These are phyloP conservation scores for Nidularia sp. DNA, from an alignment of 768 basidiomycete genomes.

Conservation along the genomic window DNA sequence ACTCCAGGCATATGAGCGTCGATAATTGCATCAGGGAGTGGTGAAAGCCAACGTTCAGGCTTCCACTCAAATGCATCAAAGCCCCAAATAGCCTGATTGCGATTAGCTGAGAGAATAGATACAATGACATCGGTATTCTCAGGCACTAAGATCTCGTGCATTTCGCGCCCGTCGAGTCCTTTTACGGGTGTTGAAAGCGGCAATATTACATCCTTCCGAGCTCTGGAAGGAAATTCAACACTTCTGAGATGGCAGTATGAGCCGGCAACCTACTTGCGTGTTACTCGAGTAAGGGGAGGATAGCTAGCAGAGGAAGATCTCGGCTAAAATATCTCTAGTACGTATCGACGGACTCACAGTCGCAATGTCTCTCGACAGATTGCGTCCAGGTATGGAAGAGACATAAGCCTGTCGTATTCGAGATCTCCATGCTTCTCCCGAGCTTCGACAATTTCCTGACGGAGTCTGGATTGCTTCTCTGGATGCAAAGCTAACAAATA, in stretches of 20 bases:
- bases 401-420: constrained; percentile 29
- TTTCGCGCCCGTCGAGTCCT: constrained; percentile 19
- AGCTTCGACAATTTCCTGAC: constrained; percentile 27
- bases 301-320: constrained; percentile 7
- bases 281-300: constrained; percentile 16
- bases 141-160: constrained; percentile 17
- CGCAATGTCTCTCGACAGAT: constrained; percentile 35
- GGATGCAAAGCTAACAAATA: constrained; percentile 25
- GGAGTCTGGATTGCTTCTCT: constrained; percentile 31
- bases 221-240: constrained; percentile 8
- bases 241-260: neutral
- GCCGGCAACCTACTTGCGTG: constrained; percentile 15
- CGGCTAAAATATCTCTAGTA: neutral
- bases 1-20: constrained; percentile 28
- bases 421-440: constrained; percentile 18
- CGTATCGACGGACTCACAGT: constrained; percentile 15
- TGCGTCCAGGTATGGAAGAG: constrained; percentile 34
- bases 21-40: constrained; percentile 20
- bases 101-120: constrained; percentile 27
- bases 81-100: constrained; percentile 34
- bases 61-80: constrained; percentile 39
- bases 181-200: constrained; percentile 28
- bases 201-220: constrained; percentile 22
- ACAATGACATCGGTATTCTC: constrained; percentile 21
- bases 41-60: constrained; percentile 39